Conservation (phyloP, 495 filamentous ascomycete genomes). For the Endocarpon pusillum region DNA sequence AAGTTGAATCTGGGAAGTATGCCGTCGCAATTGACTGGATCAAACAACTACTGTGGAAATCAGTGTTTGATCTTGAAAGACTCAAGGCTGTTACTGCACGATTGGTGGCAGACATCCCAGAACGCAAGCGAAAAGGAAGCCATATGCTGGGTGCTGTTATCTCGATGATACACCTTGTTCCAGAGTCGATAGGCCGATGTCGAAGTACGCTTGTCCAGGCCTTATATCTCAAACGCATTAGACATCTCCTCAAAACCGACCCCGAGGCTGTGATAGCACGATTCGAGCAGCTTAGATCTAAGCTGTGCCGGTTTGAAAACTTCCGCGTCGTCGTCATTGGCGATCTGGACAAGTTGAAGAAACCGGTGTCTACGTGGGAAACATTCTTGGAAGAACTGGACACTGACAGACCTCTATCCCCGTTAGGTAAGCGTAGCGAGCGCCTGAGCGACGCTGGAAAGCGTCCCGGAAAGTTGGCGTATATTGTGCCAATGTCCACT, state of each 20-base stretch:
- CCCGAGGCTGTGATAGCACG: conserved; percentile 53
- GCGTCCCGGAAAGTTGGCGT: conserved; percentile 52
- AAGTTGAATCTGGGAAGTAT: conserved; percentile 81
- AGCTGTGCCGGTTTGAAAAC: conserved; percentile 65
- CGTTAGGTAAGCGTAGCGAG: conserved; percentile 38
- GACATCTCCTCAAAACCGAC: conserved; percentile 51
- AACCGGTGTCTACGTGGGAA: conserved; percentile 78
- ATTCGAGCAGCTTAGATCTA: conserved; percentile 57
- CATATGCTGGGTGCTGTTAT: conserved; percentile 53
- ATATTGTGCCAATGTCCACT: conserved; percentile 76
- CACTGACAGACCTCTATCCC: conserved; percentile 29
- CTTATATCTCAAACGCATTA: conserved; percentile 71
- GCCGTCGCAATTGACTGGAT: conserved; percentile 69
- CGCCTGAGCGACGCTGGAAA: conserved; percentile 56
- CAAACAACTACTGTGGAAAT: conserved; percentile 67
- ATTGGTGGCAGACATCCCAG: conserved; percentile 81
- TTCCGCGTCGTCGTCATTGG: conserved; percentile 70
- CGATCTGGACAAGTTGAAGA: conserved; percentile 54
- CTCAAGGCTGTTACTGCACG: conserved; percentile 72
- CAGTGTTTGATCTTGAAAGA: conserved; percentile 68
- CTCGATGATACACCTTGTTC: conserved; percentile 57
- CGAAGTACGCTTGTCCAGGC: conserved; percentile 74
- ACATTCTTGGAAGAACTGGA: conserved; percentile 35
- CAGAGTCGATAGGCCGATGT: conserved; percentile 56
- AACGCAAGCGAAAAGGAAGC: conserved; percentile 76